These are phyloP conservation scores for Irpex sp. DNA, from an alignment of 1,284 basidiomycete genomes.

Conservation along the genomic window DNA sequence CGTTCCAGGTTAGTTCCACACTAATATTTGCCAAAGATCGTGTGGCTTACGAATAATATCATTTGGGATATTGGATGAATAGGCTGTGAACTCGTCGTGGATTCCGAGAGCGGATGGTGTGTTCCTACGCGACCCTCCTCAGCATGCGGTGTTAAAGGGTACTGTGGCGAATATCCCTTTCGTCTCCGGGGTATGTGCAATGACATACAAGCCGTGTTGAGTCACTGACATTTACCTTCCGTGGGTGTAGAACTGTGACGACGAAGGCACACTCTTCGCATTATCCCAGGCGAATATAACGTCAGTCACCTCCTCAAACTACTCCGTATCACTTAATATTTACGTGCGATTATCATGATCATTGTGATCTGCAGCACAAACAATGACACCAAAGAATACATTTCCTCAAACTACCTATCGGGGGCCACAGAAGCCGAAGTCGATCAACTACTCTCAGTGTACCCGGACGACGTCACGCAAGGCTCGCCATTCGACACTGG, in stretches of 20 bases:
- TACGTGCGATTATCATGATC: background rate
- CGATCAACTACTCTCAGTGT: constrained; percentile 41
- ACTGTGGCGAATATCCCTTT: constrained; percentile 40
- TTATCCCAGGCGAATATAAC: constrained; percentile 37
- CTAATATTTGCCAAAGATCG: too few species aligned
- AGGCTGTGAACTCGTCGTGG: constrained; percentile 37
- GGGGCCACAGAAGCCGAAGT: constrained; percentile 36
- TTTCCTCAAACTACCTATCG: constrained; percentile 43
- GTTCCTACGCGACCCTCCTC: constrained; percentile 38
- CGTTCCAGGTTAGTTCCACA: constrained; percentile 1
- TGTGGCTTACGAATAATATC: too few species aligned
- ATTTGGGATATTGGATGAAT: constrained; percentile 11
- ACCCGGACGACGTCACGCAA: constrained; percentile 50
- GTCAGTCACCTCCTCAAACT: background rate
- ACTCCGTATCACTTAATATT: constrained; percentile 27
- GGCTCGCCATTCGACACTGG: constrained; percentile 65
- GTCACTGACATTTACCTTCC: background rate
- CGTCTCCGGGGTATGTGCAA: constrained; percentile 29
- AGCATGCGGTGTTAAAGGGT: constrained; percentile 31
- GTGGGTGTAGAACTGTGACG: constrained; percentile 45
- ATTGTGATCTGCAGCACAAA: constrained; percentile 42
- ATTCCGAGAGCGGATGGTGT: constrained; percentile 47
- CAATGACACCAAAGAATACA: constrained; percentile 40
- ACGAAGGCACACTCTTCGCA: constrained; percentile 62
- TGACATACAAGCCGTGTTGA: too few species aligned